Evolutionary conservation across 495 filamentous ascomycete species (phyloP).

Genomic region (Apodospora peruviana): DNA sequence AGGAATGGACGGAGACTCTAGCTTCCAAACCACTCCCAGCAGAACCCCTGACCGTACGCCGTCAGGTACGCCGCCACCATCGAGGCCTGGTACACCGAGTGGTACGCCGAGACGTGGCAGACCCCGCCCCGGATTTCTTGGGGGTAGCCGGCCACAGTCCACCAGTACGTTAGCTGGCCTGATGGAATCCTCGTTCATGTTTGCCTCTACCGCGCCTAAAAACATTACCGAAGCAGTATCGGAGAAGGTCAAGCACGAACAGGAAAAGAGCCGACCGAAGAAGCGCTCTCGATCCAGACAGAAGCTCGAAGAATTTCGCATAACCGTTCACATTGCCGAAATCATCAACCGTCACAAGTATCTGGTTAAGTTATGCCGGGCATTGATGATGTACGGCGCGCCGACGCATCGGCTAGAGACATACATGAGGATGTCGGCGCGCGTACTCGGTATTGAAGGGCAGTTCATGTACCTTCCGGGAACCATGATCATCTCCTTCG

Average conservation of each 20-base stretch:
- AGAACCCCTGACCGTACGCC: constrained; percentile 25
- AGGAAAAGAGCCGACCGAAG: constrained; percentile 20
- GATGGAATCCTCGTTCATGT: constrained; percentile 49
- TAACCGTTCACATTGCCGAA: constrained; percentile 87
- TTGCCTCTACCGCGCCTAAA: constrained; percentile 33
- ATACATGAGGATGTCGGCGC: constrained; percentile 87
- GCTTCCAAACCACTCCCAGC: constrained; percentile 19
- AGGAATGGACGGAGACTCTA: constrained; percentile 12
- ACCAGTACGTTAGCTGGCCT: constrained; percentile 47
- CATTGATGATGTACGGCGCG: constrained; percentile 79
- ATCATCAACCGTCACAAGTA: constrained; percentile 76
- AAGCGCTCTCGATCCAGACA: constrained; percentile 36
- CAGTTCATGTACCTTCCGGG: constrained; percentile 91
- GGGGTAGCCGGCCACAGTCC: constrained; percentile 34
- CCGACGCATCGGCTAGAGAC: constrained; percentile 71
- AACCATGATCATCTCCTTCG: constrained; percentile 94
- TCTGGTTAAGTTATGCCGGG: constrained; percentile 76
- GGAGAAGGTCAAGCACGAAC: constrained; percentile 30
- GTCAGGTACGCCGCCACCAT: constrained; percentile 25
- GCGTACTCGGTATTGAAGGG: constrained; percentile 82
- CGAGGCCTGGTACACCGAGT: constrained; percentile 47
- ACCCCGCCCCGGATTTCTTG: constrained; percentile 59
- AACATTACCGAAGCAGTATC: constrained; percentile 26
- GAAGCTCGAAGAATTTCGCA: constrained; percentile 64
- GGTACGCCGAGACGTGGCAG: background rate